These are phyloP conservation scores for Bacterosira constricta DNA, from an alignment of 108 stramenopile species.

Conservation along the genomic window DNA sequence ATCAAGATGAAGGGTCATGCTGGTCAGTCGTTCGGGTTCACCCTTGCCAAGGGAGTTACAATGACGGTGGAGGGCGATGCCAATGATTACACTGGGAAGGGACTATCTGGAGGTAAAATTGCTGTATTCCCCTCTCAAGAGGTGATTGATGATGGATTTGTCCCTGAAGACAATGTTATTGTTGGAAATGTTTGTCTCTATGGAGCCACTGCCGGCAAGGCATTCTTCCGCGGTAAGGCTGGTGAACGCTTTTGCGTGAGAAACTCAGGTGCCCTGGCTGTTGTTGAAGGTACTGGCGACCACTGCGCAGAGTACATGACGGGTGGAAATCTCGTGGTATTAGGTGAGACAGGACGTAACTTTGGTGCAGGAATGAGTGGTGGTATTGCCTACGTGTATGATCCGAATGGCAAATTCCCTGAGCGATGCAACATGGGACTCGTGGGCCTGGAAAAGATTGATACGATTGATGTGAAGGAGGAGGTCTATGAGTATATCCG, in stretches of 20 bases:
- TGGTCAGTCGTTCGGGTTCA: constrained; percentile 95
- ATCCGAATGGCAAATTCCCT: constrained; percentile 91
- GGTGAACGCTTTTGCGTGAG: constrained; percentile 98
- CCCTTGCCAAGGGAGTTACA: constrained; percentile 93
- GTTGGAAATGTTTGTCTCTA: constrained; percentile 96
- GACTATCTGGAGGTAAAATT: constrained; percentile 96
- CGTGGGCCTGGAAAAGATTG: constrained; percentile 87
- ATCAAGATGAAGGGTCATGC: constrained; percentile 93
- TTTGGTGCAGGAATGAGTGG: constrained; percentile 99
- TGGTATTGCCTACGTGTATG: constrained; percentile 96
- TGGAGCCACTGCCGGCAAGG: constrained; percentile 94
- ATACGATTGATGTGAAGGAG: constrained; percentile 80
- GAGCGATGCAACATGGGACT: constrained; percentile 98
- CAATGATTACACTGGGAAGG: constrained; percentile 97
- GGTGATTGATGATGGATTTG: constrained; percentile 79
- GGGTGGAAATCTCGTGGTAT: constrained; percentile 90
- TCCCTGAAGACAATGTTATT: constrained; percentile 91
- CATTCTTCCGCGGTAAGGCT: constrained; percentile 96
- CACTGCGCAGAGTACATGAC: constrained; percentile 99
- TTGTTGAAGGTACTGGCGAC: constrained; percentile 97
- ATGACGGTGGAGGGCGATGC: constrained; percentile 95
- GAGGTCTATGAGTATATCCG: constrained; percentile 84
- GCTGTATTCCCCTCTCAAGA: constrained; percentile 75
- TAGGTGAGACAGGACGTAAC: constrained; percentile 96
- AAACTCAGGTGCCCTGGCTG: constrained; percentile 95